Percentiles rank a stretch among this genome's conserved stretches.
Conservation (phyloP, 2,329 filamentous ascomycete genomes). For the Colletotrichum sp. region DNA sequence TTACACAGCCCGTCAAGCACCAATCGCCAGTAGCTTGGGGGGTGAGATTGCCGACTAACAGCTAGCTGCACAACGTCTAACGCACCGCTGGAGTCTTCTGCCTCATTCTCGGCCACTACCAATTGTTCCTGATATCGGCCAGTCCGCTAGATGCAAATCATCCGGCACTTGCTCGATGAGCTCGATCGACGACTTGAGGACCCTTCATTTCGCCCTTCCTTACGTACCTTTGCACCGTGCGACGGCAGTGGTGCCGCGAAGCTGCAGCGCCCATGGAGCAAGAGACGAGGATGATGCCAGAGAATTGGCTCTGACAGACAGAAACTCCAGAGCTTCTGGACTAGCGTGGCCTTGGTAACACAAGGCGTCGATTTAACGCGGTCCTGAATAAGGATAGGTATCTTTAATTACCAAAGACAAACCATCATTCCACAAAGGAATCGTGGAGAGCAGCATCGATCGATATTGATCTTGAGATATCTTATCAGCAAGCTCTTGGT, state of each 20-base stretch:
- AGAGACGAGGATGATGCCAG: constrained; percentile 1
- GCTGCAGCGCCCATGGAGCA: neutral
- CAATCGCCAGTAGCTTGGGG: neutral
- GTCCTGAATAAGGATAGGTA: neutral
- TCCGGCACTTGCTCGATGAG: neutral
- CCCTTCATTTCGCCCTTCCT: neutral
- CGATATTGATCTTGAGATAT: neutral
- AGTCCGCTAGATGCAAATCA: neutral
- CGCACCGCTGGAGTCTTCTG: neutral
- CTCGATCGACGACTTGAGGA: neutral
- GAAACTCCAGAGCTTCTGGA: neutral
- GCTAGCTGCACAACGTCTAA: constrained; percentile 8
- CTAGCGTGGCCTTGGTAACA: neutral
- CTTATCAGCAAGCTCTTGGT: neutral
- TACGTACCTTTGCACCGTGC: neutral
- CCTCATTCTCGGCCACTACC: neutral
- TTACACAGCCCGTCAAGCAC: neutral
- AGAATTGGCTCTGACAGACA: neutral
- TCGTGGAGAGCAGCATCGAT: neutral
- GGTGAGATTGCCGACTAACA: neutral
- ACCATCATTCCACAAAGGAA: neutral
- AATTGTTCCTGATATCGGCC: neutral
- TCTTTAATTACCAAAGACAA: neutral
- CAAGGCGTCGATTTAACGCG: neutral
- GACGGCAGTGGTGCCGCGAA: neutral